Evolutionary conservation across 208 protist species (phyloP), one percentile per base, ranked within the genome.

Genomic region (Tritrichomonas foetus): DNA sequence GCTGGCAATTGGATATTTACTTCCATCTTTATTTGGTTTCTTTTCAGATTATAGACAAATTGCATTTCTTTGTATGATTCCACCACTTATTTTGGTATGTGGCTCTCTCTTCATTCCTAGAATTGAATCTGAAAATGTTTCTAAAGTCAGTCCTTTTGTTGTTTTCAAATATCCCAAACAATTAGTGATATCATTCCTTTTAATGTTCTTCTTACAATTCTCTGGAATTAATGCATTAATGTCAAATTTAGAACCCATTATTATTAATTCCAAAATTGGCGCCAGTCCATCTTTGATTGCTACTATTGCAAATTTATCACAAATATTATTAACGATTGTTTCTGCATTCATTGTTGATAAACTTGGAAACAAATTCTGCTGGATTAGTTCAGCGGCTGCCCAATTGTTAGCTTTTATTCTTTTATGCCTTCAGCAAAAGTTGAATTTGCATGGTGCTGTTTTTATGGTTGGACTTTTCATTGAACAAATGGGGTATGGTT

Each of bases 191-290:
- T 33, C 14, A 9, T 82, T 82, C 41, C 30, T 82, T 1, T 82
- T 82, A 25, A 82, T 82, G 74, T 82, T 82, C 41, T 82, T 82
- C 41, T 41, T 82, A 20, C 74, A 82, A 20, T 82, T 82, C 41
- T 49, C 74, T n/a, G 74, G 74, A 22, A 36, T 82, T 20, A 25
- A 82, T 5, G 41, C 74, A 49, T 20, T 82, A 50, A 82, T 82
- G 74, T 82, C 74, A 0, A 82, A 82, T 8, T 47, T 82, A 36
- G 33, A 82, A 44, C 47, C 1, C 20, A 50, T 82, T 8, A 25
- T 82, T 53, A 14, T 9, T 9, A 50, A 49, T 20, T 25, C 74
- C 41, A 82, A 50, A 14, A 25, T 82, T 82, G 30, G 14, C 1
- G 50, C 41, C 1, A 47, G 14, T 47, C 3, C 41, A 47, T 20